A percentile compares a stretch with the other conserved stretches of the same genome.
Evolutionary conservation across 176 grass and related monocot species (phyloP).

Genomic region (Zoysia pacifica): DNA sequence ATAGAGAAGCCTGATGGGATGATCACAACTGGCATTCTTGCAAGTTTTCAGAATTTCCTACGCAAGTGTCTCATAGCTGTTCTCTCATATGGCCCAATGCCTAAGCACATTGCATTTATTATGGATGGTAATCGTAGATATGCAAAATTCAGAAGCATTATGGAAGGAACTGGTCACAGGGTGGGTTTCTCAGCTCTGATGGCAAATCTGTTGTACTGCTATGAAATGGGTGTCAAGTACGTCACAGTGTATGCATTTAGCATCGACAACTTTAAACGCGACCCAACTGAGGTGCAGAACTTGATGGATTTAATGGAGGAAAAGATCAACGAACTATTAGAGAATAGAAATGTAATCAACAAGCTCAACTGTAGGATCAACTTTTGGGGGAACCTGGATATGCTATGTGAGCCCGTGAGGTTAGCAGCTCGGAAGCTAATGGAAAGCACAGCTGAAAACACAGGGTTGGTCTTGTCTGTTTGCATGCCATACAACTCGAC

Average conservation of each 20-base stretch:
- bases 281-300: slow-evolving; percentile 55
- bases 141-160: slow-evolving; percentile 59
- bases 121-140: slow-evolving; percentile 94
- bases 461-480: slow-evolving; percentile 61
- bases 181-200: slow-evolving; percentile 63
- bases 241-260: slow-evolving; percentile 81
- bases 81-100: slow-evolving; percentile 70
- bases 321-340: slow-evolving; percentile 69
- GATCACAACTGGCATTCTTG: slow-evolving; percentile 25
- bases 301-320: slow-evolving; percentile 86
- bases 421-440: slow-evolving; percentile 61
- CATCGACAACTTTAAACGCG: slow-evolving; percentile 84
- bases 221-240: slow-evolving; percentile 76
- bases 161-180: slow-evolving; percentile 58
- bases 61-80: slow-evolving; percentile 62
- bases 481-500: slow-evolving; percentile 85
- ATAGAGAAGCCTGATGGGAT: slow-evolving; percentile 35
- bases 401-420: slow-evolving; percentile 57
- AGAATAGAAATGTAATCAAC: slow-evolving; percentile 56
- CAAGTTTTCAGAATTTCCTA: slow-evolving; percentile 45
- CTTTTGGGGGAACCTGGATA: slow-evolving; percentile 75
- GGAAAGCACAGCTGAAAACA: slow-evolving; percentile 61
- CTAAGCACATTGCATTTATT: slow-evolving; percentile 75
- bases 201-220: slow-evolving; percentile 57
- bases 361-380: slow-evolving; percentile 63